Base-by-base conservation (phyloP, 2,329 filamentous ascomycete species). In the Calonectria fujianensis region DNA sequence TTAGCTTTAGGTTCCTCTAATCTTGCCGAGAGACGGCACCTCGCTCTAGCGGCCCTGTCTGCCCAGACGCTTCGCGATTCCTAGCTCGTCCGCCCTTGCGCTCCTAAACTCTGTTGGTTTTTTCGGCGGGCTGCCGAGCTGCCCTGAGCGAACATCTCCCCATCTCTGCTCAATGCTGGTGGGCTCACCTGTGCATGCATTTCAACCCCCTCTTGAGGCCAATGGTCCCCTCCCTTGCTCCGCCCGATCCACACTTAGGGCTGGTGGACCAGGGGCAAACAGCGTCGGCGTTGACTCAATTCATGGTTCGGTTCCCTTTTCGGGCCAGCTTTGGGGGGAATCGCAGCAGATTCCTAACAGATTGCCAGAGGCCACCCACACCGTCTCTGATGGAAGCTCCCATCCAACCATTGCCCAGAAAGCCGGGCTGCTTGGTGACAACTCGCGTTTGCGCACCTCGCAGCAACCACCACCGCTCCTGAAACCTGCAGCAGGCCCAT, bases 221-320 rank as follows among this genome's bases (percentile, higher is more conserved):
- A 80, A 80, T 81, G 48, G 74, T 75, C 71, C 66, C 69, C 67
- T 64, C 45, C 39, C 41, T 63, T 64, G 41, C 65, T 73, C 66
- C 73, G 68, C 72, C 52, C 64, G 72, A 80, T 81, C 80, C 80
- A 81, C 80, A 79, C 71, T 69, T 81, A 81, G 80, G 80, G 80
- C 80, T 81, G 80, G 71, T 80, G 69, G 70, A 63, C 65, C 73
- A 76, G 74, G 77, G 77, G 75, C 66, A 75, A 69, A 29, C 45
- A 48, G 65, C 20, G 52, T 31, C 75, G 72, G 77, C 74, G 70
- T 81, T 81, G 80, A 81, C 75, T 81, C 80, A 79, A 79, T 72
- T 48, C 11, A 66, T 45, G 52, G 35, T 48, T 72, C 78, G 78
- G 78, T 80, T 79, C 78, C 77, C 59, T 18, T 80, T 75, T 72